phyloP scores from a whole-genome alignment of 2,329 filamentous ascomycete genomes.

The Cercospora sesami region DNA sequence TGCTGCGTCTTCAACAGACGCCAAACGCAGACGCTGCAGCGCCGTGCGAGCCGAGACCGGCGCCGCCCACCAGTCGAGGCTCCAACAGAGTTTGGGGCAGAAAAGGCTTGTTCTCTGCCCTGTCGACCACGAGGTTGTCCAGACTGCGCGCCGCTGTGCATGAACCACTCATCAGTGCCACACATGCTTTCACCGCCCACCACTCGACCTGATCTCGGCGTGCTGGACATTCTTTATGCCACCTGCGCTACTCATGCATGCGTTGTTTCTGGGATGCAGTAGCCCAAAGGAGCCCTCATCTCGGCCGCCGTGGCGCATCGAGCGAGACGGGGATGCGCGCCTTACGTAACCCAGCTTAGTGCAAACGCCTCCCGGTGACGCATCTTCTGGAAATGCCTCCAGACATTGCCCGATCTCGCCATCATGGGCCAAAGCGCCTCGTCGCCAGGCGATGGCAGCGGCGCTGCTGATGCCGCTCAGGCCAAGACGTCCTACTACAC shows the following conservation, averaged over 20 bases:
- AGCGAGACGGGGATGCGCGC: not conserved
- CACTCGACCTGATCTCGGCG: not conserved
- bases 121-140: not conserved
- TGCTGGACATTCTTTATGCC: not conserved
- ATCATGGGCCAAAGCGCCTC: conserved; percentile 52
- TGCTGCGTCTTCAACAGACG: not conserved
- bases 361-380: not conserved
- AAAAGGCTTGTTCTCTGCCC: not conserved
- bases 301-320: not conserved
- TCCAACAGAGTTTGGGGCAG: not conserved
- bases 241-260: not conserved
- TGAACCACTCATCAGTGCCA: not conserved
- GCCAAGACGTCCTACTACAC: conserved; percentile 82
- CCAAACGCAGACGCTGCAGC: not conserved
- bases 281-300: not conserved
- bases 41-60: not conserved
- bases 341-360: not conserved
- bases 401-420: not conserved
- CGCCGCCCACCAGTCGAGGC: not conserved
- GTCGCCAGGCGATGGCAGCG: conserved; percentile 35
- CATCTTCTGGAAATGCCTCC: not conserved
- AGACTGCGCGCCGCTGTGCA: not conserved
- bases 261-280: not conserved
- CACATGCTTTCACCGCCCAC: not conserved
- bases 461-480: conserved; percentile 30